A percentile compares a stretch with the other conserved stretches of the same genome.
These are phyloP conservation scores for Xylariales sp. DNA, from an alignment of 2,329 filamentous ascomycete genomes.

Conservation along the genomic window DNA sequence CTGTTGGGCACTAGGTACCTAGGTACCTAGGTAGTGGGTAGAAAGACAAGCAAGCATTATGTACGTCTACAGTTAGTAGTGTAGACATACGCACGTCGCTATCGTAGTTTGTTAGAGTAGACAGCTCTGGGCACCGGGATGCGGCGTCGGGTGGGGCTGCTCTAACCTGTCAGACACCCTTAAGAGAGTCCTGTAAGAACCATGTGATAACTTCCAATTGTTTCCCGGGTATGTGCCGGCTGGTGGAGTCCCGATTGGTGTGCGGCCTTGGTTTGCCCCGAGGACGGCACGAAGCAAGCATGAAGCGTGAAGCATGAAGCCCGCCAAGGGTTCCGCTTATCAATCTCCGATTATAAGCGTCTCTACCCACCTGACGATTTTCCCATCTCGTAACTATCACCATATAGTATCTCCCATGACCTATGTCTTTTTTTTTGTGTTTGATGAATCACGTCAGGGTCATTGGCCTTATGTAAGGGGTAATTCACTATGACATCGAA, in stretches of 20 bases:
- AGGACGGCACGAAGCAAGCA: constrained; percentile 1
- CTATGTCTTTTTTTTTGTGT: neutral
- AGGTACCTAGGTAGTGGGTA: too few relatives aligned
- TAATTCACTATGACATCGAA: constrained; percentile 12
- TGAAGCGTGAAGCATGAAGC: neutral
- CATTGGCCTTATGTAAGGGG: constrained; percentile 25
- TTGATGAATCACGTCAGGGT: neutral
- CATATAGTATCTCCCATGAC: constrained; percentile 28
- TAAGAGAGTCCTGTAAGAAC: neutral
- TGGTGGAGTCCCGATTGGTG: constrained; percentile 21
- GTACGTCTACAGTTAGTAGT: neutral
- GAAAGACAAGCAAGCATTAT: neutral
- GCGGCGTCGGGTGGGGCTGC: constrained; percentile 12
- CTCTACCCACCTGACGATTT: constrained; percentile 24
- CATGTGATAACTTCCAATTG: constrained; percentile 7
- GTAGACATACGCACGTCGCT: neutral
- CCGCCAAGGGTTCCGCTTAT: constrained; percentile 16
- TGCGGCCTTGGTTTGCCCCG: constrained; percentile 2
- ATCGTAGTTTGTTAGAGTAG: too few relatives aligned
- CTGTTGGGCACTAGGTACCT: too few relatives aligned
- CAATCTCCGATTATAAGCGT: constrained; percentile 34
- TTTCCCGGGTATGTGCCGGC: constrained; percentile 7
- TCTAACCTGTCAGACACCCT: neutral
- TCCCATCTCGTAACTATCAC: constrained; percentile 34
- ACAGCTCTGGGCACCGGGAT: constrained; percentile 11